These are phyloP conservation scores for Arctium minus DNA, from an alignment of 129 eudicot genomes.

Conservation along the genomic window DNA sequence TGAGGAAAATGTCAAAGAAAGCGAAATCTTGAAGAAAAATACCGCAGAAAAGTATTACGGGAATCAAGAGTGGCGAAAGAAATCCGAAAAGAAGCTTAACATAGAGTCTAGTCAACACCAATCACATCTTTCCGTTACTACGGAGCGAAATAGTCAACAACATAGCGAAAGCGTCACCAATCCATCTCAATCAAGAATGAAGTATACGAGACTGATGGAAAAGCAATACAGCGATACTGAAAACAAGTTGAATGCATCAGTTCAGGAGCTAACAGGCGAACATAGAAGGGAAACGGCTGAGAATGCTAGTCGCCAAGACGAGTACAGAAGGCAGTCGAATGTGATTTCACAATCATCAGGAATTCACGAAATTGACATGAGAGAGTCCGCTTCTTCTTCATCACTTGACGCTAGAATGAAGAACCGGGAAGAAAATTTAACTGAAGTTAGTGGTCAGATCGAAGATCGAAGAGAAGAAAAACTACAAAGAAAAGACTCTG, in stretches of 20 bases:
- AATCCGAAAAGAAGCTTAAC: constrained; percentile 73
- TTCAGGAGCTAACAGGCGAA: constrained; percentile 23
- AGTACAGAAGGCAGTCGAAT: constrained; percentile 30
- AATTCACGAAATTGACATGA: constrained; percentile 33
- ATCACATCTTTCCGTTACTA: constrained; percentile 22
- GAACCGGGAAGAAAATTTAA: constrained; percentile 24
- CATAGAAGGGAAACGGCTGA: constrained; percentile 24
- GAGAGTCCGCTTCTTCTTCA: constrained; percentile 31
- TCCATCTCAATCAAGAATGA: constrained; percentile 41
- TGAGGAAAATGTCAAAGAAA: constrained; percentile 27
- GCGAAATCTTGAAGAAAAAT: constrained; percentile 27
- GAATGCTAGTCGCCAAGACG: constrained; percentile 23
- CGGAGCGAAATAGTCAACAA: constrained; percentile 26
- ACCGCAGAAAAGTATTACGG: constrained; percentile 21
- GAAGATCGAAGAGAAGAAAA: constrained; percentile 39
- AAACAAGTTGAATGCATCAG: constrained; percentile 25
- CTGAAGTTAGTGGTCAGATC: constrained; percentile 13
- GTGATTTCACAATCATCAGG: constrained; percentile 33
- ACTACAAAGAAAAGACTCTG: constrained; percentile 31
- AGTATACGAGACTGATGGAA: constrained; percentile 36
- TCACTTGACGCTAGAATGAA: constrained; percentile 17
- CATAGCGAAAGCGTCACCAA: constrained; percentile 12
- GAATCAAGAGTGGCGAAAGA: constrained; percentile 65
- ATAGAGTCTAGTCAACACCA: constrained; percentile 39
- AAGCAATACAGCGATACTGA: constrained; percentile 27